Evolutionary conservation across 2,329 filamentous ascomycete genomes (phyloP), one percentile per base, ranked within the genome.

Genomic region (Fusarium luffae): DNA sequence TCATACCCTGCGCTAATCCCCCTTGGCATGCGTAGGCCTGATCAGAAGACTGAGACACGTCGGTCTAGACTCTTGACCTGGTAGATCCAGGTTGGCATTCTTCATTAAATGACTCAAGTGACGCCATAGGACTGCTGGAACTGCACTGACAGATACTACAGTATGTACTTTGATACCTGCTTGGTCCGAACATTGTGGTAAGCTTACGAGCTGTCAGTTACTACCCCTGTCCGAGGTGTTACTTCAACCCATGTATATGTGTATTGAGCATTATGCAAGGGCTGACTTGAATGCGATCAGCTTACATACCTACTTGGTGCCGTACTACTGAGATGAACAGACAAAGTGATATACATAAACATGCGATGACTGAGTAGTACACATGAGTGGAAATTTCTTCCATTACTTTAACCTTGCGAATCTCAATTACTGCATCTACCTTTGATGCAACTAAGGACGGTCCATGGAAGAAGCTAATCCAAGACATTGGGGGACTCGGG

Each of bases 31-130:
- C 58, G 27, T 12, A 21, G 12, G 27, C 12, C 34, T 50, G 40
- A 46, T 18, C 34, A 28, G 25, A 8, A 23, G 14, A 43, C 47
- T 44, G 46, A 70, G 63, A 63, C 62, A 70, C 67, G n/a, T 25
- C 27, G 43, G 43, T 54, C 58, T 62, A 55, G 66, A 50, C 62
- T 52, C 34, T 48, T 19, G 44, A 25, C 27, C 52, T 30, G 23
- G 49, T 14, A 44, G 21, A 59, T 44, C 37, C 32, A 41, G 18
- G 23, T 27, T 55, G 43, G n/a, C 34, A 54, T 56, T 70, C 58
- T 54, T 56, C 47, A 46, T 47, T 47, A 37, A 47, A 58, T 61
- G 44, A 30, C 41, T 43, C 40, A 40, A 34, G 54, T 67, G 67
- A 59, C 50, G 42, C 58, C 52, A 56, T 19, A 63, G 44, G n/a